Base-by-base conservation (phyloP, 192 early-diverging fungal species). In the Obelidium mucronatum region DNA sequence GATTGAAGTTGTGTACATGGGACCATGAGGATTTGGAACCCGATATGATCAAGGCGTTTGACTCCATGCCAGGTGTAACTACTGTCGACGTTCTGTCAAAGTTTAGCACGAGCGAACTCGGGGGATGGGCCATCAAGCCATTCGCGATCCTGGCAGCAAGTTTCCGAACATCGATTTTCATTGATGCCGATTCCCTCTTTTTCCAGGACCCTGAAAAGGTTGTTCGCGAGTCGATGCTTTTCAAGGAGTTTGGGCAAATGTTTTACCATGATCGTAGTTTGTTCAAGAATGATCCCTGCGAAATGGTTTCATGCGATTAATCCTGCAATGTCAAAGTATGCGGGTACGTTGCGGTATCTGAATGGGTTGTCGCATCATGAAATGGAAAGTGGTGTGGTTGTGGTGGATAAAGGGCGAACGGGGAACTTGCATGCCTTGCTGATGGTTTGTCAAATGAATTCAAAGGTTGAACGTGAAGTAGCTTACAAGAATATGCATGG, bases 101-200 rank as follows among this genome's bases (percentile, higher is more conserved):
- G 22, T 79, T 77, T 15, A 44, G 76, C 19, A 26, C 64, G 5
- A 19, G 54, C 11, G 53, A 62, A 15, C 26, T 77, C 24, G 40
- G 28, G 4, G 76, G 76, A 67, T 77, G 76, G 76, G 76, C 76
- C 24, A 44, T 77, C 64, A 74, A 93, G 66, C 88, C 92, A 0
- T 92, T 84, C 84, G 85, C 91, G 0, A 78, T 93, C 40, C 56
- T 93, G 24, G 88, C 89, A 0, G 84, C 86, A 1, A 77, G 64
- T 24, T 93, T 91, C 84, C 71, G 79, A 22, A 82, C 92, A 34
- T 84, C 85, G 22, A 89, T 93, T 65, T 81, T 93, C 72, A 82
- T 93, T 54, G 92, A 93, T 77, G 87, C 92, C 24, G 92, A 93
- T 76, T 90, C 87, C 1, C 80, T 89, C 34, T 89, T 91, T 53